Conservation (phyloP, 306 rosid species). For the Rubus idaeus region DNA sequence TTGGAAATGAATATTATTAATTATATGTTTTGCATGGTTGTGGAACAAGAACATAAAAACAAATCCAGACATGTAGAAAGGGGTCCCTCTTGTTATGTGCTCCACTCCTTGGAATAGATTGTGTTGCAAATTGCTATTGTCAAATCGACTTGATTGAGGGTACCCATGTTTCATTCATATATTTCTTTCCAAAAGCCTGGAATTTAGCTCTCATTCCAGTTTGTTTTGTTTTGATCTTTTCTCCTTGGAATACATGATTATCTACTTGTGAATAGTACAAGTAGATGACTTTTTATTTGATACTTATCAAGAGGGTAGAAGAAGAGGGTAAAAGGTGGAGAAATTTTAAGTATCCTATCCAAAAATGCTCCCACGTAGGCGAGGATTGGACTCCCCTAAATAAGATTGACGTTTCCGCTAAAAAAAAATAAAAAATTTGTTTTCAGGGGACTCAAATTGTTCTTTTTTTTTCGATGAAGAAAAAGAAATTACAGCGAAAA, state of each 20-base stretch:
- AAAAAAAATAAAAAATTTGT: no score
- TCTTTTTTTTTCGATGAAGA: no score
- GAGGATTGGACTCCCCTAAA: no score
- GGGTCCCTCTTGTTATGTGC: background rate
- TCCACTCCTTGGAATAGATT: conserved; percentile 3
- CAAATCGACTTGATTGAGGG: background rate
- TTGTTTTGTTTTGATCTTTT: background rate
- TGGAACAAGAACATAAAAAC: conserved; percentile 9
- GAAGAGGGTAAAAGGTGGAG: no score
- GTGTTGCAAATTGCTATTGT: background rate
- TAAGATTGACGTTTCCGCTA: no score
- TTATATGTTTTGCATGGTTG: background rate
- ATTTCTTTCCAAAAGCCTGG: background rate
- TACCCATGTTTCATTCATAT: background rate
- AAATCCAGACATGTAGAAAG: background rate
- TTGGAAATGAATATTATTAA: background rate
- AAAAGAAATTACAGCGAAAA: no score
- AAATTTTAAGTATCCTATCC: no score
- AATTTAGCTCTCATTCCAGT: background rate
- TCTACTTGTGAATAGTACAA: background rate
- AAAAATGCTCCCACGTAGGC: no score
- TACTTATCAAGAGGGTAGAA: no score
- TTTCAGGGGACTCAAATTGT: no score
- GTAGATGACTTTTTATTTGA: no score
- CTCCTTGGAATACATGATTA: background rate